phyloP scores from a whole-genome alignment of 805 yeast genomes.

The Hanseniaspora valbyensis region DNA sequence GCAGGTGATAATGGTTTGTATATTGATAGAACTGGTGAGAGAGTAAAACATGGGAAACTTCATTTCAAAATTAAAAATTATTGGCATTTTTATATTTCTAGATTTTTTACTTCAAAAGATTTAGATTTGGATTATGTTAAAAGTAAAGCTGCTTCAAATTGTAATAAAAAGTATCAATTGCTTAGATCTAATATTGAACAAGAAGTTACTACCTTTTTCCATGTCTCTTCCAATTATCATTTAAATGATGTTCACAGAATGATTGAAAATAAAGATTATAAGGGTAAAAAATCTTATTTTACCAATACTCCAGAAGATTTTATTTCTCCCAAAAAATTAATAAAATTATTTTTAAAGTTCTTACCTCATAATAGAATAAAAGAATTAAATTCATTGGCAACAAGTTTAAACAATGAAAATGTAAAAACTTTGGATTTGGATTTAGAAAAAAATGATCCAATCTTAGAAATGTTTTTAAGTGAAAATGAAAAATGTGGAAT shows the following conservation, averaged over 20 bases:
- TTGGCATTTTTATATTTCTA: not conserved
- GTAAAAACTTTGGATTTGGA: not conserved
- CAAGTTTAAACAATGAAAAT: not conserved
- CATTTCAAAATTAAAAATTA: not conserved
- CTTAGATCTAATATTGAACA: not conserved
- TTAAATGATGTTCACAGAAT: not conserved
- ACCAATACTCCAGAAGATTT: not conserved
- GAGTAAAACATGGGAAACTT: not conserved
- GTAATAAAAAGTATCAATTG: not conserved
- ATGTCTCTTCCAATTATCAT: not conserved
- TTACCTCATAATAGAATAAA: not conserved
- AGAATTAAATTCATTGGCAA: not conserved
- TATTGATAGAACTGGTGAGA: slow-evolving; percentile 1
- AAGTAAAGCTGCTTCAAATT: not conserved
- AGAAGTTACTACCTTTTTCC: not conserved
- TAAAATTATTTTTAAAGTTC: not conserved
- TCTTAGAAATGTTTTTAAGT: not conserved
- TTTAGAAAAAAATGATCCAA: too few species aligned
- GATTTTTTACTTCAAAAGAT: not conserved
- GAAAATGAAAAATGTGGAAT: slow-evolving; percentile 2
- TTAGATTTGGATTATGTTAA: not conserved
- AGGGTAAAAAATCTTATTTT: not conserved
- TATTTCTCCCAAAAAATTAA: not conserved
- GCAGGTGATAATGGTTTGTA: not conserved
- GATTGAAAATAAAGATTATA: not conserved